Evolutionary conservation across 768 basidiomycete genomes (phyloP).

Genomic region (Boletus insuetus): DNA sequence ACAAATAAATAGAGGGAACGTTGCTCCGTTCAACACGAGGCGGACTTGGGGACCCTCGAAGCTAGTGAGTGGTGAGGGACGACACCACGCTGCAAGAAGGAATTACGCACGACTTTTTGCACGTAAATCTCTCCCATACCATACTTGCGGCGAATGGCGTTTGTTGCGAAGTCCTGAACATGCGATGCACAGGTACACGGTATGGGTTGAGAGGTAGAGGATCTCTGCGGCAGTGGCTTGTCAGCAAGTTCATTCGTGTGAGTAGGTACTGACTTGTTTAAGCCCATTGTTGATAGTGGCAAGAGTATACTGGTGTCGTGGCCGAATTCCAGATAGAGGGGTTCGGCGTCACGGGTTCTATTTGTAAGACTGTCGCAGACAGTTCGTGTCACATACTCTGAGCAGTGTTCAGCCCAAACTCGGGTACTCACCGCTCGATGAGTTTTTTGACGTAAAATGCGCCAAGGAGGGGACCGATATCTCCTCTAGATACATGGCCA

Average conservation of each 20-base stretch:
- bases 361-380: conserved; percentile 31
- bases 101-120: conserved; percentile 31
- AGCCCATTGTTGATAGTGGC: conserved; percentile 36
- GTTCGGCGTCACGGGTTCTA: conserved; percentile 30
- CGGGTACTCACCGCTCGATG: conserved; percentile 32
- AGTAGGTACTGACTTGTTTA: conserved; percentile 33
- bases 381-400: background rate
- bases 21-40: conserved; percentile 40
- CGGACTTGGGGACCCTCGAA: conserved; percentile 39
- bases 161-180: conserved; percentile 39
- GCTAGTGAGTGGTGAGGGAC: conserved; percentile 14
- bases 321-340: conserved; percentile 42
- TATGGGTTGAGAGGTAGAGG: conserved; percentile 25
- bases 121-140: conserved; percentile 43
- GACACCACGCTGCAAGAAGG: background rate
- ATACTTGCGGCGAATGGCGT: conserved; percentile 44
- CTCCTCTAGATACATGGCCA: conserved; percentile 32
- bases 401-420: background rate
- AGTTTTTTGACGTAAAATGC: conserved; percentile 39
- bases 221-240: conserved; percentile 27
- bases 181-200: conserved; percentile 29
- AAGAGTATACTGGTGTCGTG: conserved; percentile 41
- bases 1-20: conserved; percentile 39
- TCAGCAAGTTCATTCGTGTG: background rate
- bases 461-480: conserved; percentile 37